These are phyloP conservation scores for Trichoderma sp. DNA, from an alignment of 2,329 filamentous ascomycete genomes.

Conservation along the genomic window DNA sequence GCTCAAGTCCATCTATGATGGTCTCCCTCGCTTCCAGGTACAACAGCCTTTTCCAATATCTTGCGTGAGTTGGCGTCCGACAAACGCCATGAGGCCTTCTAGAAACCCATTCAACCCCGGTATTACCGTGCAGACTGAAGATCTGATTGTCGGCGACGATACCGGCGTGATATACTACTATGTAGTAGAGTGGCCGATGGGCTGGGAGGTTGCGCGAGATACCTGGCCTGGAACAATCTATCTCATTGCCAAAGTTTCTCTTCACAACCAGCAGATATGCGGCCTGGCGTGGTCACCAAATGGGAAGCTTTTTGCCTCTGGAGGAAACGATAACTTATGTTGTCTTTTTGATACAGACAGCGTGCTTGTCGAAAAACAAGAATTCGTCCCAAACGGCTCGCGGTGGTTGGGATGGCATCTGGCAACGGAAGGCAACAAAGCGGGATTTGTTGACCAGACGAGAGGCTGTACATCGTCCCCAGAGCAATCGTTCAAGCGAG, in stretches of 20 bases:
- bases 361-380: slow-evolving; percentile 47
- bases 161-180: slow-evolving; percentile 84
- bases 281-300: slow-evolving; percentile 85
- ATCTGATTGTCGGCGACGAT: slow-evolving; percentile 86
- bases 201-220: slow-evolving; percentile 64
- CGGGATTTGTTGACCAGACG: background rate
- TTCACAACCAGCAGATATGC: slow-evolving; percentile 89
- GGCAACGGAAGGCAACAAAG: background rate
- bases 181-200: slow-evolving; percentile 78
- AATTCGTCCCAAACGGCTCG: background rate
- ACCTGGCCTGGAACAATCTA: slow-evolving; percentile 79
- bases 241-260: slow-evolving; percentile 73
- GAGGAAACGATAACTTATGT: slow-evolving; percentile 90
- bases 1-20: slow-evolving; percentile 76
- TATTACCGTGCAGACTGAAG: slow-evolving; percentile 69
- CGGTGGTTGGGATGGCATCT: slow-evolving; percentile 11
- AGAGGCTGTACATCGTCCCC: background rate
- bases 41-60: slow-evolving; percentile 73
- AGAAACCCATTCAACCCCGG: slow-evolving; percentile 52
- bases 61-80: slow-evolving; percentile 81
- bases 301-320: slow-evolving; percentile 78
- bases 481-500: background rate
- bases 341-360: slow-evolving; percentile 74
- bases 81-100: slow-evolving; percentile 56
- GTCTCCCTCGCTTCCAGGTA: slow-evolving; percentile 72